Evolutionary conservation across 2,329 filamentous ascomycete genomes (phyloP), one percentile per base, ranked within the genome.

Genomic region (Fusarium hostae): DNA sequence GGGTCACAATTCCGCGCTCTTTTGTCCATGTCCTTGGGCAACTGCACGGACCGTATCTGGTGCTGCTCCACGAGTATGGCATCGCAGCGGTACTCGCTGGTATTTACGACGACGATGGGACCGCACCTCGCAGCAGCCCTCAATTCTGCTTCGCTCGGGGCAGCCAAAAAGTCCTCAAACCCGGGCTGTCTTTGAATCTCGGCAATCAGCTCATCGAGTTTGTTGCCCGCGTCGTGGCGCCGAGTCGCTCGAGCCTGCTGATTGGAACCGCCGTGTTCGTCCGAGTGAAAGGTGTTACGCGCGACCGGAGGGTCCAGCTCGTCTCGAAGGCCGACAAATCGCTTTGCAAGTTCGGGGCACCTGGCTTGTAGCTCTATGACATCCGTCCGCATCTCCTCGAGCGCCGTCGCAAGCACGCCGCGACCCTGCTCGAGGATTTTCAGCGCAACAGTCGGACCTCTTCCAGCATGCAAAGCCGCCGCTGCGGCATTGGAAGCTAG

Each of bases 341-440:
- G 12, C 9, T 39, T 16, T 2, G 39, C 39, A 4, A 60, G 13
- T 1, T 20, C 15, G 5, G 39, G 48, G 4, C 43, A 60, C 1
- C 3, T 6, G 1, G 4, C 0, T 1, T 22, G 24, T 1, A 55
- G 48, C 11, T 60, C 30, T 11, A 18, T 20, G 1, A 59, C 18
- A 9, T 59, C 57, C 3, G 37, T 16, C 1, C 57, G 47, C 6
- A 59, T n/a, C 15, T 60, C 48, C 11, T 26, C 47, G 4, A 59
- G 9, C 2, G 57, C 34, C 18, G 57, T 35, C 4, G 18, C 47
- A 3, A 59, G 30, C 6, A 59, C 9, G 1, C 57, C 57, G 3
- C 22, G 56, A 1, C 56, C 56, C 13, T 59, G 12, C 10, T 59
- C 56, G 0, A 59, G 18, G 1, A 59, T n/a, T 1, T 10, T 15